Evolutionary conservation across 441 rosid genomes (phyloP).

Genomic region (Adansonia madagascariensis): DNA sequence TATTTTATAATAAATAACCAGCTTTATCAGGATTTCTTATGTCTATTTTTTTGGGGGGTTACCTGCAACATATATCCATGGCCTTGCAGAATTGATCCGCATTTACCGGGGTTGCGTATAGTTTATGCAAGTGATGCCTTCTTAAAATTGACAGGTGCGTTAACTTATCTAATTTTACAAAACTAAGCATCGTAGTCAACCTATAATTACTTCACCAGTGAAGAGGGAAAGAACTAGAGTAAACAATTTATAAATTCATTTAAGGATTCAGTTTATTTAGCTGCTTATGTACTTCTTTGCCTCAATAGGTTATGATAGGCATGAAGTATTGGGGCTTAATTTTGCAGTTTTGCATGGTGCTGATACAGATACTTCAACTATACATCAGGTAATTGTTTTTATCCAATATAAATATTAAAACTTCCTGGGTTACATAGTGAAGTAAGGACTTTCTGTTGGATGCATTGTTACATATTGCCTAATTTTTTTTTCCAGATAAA

Average conservation of each 20-base stretch:
- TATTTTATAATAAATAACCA: slow-evolving; percentile 24
- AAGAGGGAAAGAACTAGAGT: not conserved
- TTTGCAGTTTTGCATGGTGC: slow-evolving; percentile 69
- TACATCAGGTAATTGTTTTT: slow-evolving; percentile 50
- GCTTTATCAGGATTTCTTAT: slow-evolving; percentile 34
- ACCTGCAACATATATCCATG: slow-evolving; percentile 23
- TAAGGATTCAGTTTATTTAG: slow-evolving; percentile 20
- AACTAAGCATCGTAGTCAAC: not conserved
- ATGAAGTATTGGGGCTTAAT: slow-evolving; percentile 81
- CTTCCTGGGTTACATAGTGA: not conserved
- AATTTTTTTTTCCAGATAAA: slow-evolving; percentile 52
- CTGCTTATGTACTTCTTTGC: slow-evolving; percentile 24
- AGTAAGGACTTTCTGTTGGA: slow-evolving; percentile 17
- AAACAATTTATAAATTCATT: not conserved
- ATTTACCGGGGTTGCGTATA: slow-evolving; percentile 75
- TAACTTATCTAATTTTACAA: not conserved
- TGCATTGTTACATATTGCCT: slow-evolving; percentile 10
- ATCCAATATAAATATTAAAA: slow-evolving; percentile 20
- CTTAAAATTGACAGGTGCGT: slow-evolving; percentile 78
- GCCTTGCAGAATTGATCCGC: slow-evolving; percentile 70
- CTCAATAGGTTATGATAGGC: slow-evolving; percentile 67
- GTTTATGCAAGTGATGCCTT: slow-evolving; percentile 90
- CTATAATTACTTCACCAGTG: not conserved
- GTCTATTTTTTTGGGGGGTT: slow-evolving; percentile 19
- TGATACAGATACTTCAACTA: slow-evolving; percentile 64